phyloP scores from a whole-genome alignment of 1,284 basidiomycete genomes.

The Rhodofomes roseus region DNA sequence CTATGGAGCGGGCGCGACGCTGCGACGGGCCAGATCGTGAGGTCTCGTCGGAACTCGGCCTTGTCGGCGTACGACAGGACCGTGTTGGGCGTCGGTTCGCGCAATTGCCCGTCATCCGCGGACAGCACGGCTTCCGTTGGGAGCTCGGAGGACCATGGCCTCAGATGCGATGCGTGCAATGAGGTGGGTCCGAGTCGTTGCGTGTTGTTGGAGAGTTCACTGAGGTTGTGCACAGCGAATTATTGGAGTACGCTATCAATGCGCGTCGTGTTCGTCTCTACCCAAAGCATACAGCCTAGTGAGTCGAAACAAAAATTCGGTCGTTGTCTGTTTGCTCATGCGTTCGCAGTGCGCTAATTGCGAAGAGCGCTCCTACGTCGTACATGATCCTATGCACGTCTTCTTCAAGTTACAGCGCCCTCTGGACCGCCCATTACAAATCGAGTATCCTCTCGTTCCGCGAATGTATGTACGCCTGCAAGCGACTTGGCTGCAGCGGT shows the following conservation, averaged over 20 bases:
- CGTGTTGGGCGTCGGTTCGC: constrained; percentile 48
- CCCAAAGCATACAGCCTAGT: constrained; percentile 65
- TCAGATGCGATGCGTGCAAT: constrained; percentile 40
- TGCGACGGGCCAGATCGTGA: constrained; percentile 38
- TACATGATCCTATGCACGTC: constrained; percentile 80
- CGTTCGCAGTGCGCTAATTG: constrained; percentile 71
- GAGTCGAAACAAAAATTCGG: constrained; percentile 25
- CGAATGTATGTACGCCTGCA: constrained; percentile 42
- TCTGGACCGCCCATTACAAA: constrained; percentile 67
- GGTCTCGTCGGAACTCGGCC: constrained; percentile 52
- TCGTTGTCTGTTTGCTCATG: constrained; percentile 6
- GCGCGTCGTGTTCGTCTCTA: constrained; percentile 68
- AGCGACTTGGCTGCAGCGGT: too few species aligned
- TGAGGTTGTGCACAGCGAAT: constrained; percentile 44
- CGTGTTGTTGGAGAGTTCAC: background rate
- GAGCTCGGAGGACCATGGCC: constrained; percentile 46
- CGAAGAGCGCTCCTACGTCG: constrained; percentile 69
- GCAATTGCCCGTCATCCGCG: constrained; percentile 25
- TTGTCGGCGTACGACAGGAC: constrained; percentile 55
- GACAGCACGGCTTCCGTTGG: constrained; percentile 20
- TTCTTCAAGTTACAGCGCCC: constrained; percentile 85
- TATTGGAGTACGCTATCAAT: constrained; percentile 70
- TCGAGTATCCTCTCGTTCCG: constrained; percentile 59
- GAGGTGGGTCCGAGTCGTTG: constrained; percentile 37
- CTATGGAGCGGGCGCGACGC: constrained; percentile 78